These are phyloP conservation scores for Solanum medicagineum DNA, from an alignment of 257 asterid genomes.

Conservation along the genomic window DNA sequence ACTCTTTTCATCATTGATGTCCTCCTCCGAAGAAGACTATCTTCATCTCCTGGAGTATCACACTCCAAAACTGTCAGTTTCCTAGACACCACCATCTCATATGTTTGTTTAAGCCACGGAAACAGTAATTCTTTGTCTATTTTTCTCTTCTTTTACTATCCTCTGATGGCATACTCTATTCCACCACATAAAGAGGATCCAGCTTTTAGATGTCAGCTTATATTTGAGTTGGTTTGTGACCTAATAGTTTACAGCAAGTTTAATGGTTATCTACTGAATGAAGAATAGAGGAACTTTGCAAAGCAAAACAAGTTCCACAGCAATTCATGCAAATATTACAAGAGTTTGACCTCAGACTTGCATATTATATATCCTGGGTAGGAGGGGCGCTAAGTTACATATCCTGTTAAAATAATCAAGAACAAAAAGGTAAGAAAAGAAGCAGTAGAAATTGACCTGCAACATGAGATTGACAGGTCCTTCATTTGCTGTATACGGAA, in stretches of 20 bases:
- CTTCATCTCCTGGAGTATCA: not conserved
- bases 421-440: not conserved
- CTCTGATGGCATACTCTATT: not conserved
- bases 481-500: constrained; percentile 86
- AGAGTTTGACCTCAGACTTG: not conserved
- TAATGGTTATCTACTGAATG: not conserved
- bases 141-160: not conserved
- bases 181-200: not conserved
- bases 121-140: not conserved
- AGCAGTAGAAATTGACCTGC: constrained; percentile 43
- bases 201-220: not conserved
- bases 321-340: not conserved
- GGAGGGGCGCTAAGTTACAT: not conserved
- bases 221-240: not conserved
- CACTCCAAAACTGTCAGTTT: not conserved
- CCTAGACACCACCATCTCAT: not conserved
- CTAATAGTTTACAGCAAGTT: not conserved
- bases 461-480: constrained; percentile 99
- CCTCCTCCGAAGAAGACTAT: not conserved
- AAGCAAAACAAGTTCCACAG: not conserved
- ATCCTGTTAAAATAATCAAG: not conserved
- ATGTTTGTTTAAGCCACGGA: not conserved
- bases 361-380: not conserved
- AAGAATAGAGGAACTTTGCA: not conserved
- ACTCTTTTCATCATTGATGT: not conserved